Evolutionary conservation across 257 asterid genomes (phyloP).

Genomic region (Leptodermis oblonga): DNA sequence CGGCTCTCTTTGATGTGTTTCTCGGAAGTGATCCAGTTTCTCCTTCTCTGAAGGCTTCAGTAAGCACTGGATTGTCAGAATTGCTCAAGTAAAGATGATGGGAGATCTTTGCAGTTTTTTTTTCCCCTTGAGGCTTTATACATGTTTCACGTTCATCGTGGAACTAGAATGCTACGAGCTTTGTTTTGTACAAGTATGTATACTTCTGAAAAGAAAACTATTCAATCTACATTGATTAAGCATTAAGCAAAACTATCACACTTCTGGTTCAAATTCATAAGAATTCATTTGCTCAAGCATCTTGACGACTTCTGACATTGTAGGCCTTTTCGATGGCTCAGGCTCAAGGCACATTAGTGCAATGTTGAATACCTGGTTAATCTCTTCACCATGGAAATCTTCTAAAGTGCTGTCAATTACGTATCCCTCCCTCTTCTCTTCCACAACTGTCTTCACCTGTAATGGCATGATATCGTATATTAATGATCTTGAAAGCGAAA

Average conservation of each 20-base stretch:
- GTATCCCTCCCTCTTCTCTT: conserved; percentile 65
- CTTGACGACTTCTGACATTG: conserved; percentile 73
- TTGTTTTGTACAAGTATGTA: conserved; percentile 11
- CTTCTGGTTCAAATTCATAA: conserved; percentile 22
- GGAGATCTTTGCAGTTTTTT: background rate
- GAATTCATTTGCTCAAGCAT: conserved; percentile 58
- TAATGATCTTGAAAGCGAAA: background rate
- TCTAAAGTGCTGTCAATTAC: conserved; percentile 58
- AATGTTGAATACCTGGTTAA: conserved; percentile 48
- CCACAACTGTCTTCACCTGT: conserved; percentile 83
- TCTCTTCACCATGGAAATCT: conserved; percentile 46
- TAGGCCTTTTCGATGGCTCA: conserved; percentile 73
- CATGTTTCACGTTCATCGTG: background rate
- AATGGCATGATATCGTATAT: conserved; percentile 6
- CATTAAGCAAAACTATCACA: conserved; percentile 2
- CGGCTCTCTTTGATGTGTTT: conserved; percentile 80
- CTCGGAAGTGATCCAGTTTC: conserved; percentile 81
- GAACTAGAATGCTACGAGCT: conserved; percentile 4
- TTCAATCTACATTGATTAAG: background rate
- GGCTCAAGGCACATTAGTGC: conserved; percentile 70
- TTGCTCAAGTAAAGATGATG: conserved; percentile 38
- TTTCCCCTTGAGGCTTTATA: conserved; percentile 14
- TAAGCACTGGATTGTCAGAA: conserved; percentile 52
- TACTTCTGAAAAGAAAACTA: background rate
- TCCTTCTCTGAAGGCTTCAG: conserved; percentile 73